A percentile compares a stretch with the other conserved stretches of the same genome.
Conservation (phyloP, 441 rosid genomes). For the Gossypium schwendimanii region DNA sequence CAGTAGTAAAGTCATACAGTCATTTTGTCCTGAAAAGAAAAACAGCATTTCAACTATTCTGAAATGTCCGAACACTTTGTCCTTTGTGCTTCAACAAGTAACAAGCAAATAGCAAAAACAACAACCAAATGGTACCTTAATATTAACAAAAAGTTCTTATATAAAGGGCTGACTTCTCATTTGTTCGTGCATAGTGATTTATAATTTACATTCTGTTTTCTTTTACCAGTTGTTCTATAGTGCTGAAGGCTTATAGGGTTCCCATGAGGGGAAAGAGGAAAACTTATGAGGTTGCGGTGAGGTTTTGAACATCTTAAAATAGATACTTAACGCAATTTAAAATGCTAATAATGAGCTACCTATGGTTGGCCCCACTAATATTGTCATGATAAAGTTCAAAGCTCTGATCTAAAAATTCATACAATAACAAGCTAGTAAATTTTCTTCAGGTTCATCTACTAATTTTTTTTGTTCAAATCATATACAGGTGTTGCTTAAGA, state of each 20-base stretch:
- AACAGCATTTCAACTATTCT: not conserved
- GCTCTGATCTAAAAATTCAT: not conserved
- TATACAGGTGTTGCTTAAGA: not conserved
- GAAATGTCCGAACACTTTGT: not conserved
- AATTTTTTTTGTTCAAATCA: not conserved
- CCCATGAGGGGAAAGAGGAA: not conserved
- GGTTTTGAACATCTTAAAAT: conserved; percentile 2
- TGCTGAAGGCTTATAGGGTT: not conserved
- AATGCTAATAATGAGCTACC: not conserved
- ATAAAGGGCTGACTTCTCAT: not conserved
- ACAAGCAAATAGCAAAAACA: not conserved
- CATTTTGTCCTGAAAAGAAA: not conserved
- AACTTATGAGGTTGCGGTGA: not conserved
- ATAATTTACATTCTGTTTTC: not conserved
- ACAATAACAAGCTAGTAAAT: not conserved
- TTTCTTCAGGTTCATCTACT: not conserved
- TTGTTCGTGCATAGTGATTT: not conserved
- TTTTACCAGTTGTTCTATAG: not conserved
- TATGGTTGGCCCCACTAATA: not conserved
- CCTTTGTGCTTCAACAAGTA: not conserved
- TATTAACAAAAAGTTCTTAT: not conserved
- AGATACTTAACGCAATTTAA: not conserved
- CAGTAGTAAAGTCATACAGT: not conserved
- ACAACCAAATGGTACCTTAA: not conserved
- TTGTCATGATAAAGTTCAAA: not conserved